Conservation (phyloP, 305 asterid genomes). For the Fraxinus sp. region DNA sequence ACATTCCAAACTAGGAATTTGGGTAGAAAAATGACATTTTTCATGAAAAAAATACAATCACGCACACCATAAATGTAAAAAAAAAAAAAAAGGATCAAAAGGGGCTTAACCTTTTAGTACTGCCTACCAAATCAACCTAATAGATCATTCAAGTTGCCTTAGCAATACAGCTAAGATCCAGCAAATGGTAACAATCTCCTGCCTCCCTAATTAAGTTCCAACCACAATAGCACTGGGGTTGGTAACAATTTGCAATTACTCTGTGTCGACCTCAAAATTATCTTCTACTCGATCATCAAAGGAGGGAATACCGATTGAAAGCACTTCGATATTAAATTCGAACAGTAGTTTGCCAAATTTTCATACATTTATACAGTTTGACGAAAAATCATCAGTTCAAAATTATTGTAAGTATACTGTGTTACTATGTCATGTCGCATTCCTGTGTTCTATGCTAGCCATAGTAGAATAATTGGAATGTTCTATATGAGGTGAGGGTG, state of each 20-base stretch:
- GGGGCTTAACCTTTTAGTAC: background rate
- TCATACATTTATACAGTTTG: background rate
- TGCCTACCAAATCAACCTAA: background rate
- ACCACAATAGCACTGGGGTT: background rate
- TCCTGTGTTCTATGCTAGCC: too few species aligned
- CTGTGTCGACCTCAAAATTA: background rate
- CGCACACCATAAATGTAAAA: too few species aligned
- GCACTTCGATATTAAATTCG: too few species aligned
- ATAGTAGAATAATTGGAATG: background rate
- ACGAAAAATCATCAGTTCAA: background rate
- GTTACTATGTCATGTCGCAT: too few species aligned
- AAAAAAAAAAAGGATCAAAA: too few species aligned
- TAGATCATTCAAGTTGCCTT: background rate
- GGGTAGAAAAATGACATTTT: too few species aligned
- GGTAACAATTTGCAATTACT: background rate
- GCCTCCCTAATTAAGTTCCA: background rate
- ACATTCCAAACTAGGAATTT: too few species aligned
- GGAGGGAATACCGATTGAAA: too few species aligned
- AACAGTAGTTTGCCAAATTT: background rate
- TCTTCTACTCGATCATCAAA: background rate
- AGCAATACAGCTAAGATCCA: slow-evolving; percentile 2
- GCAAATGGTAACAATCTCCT: background rate
- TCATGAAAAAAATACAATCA: too few species aligned
- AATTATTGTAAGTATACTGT: too few species aligned
- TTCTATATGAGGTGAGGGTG: background rate